These are phyloP conservation scores for Starmerella sirachaensis DNA, from an alignment of 805 yeast species.

Conservation along the genomic window DNA sequence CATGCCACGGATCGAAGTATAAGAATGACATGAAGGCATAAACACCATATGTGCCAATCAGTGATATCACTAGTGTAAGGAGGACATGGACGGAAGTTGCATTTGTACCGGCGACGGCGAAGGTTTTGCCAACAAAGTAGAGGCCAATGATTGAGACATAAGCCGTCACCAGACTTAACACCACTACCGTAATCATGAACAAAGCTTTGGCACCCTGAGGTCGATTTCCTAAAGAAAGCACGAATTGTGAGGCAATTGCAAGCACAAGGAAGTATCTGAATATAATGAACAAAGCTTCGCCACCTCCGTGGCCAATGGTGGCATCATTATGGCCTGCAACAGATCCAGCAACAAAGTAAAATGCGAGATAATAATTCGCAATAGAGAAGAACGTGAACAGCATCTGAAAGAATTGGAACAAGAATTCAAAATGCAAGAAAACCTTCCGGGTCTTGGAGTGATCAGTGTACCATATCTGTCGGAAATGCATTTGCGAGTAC, in stretches of 20 bases:
- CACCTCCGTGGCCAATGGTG: constrained; percentile 45
- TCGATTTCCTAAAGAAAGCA: constrained; percentile 90
- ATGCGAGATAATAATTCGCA: constrained; percentile 83
- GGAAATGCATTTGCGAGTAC: constrained; percentile 74
- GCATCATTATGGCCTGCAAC: constrained; percentile 38
- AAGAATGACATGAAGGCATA: constrained; percentile 70
- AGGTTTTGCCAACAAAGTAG: constrained; percentile 54
- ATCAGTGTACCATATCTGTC: constrained; percentile 76
- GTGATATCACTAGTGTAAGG: constrained; percentile 63
- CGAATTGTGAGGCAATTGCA: constrained; percentile 74
- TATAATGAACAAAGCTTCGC: constrained; percentile 69
- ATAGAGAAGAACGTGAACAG: constrained; percentile 85
- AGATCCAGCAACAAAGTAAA: constrained; percentile 86
- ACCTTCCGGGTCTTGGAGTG: constrained; percentile 74
- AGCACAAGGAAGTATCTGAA: constrained; percentile 78
- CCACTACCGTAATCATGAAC: constrained; percentile 58
- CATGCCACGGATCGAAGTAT: constrained; percentile 95
- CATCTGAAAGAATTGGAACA: constrained; percentile 71
- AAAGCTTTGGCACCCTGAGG: constrained; percentile 89
- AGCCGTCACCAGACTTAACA: constrained; percentile 65
- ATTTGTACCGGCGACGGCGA: constrained; percentile 27
- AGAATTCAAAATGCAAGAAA: constrained; percentile 73
- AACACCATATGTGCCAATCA: constrained; percentile 84
- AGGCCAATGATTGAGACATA: constrained; percentile 77
- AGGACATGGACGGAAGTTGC: constrained; percentile 34